These are phyloP conservation scores for Neofusicoccum sp. DNA, from an alignment of 2,329 filamentous ascomycete species.

Conservation along the genomic window DNA sequence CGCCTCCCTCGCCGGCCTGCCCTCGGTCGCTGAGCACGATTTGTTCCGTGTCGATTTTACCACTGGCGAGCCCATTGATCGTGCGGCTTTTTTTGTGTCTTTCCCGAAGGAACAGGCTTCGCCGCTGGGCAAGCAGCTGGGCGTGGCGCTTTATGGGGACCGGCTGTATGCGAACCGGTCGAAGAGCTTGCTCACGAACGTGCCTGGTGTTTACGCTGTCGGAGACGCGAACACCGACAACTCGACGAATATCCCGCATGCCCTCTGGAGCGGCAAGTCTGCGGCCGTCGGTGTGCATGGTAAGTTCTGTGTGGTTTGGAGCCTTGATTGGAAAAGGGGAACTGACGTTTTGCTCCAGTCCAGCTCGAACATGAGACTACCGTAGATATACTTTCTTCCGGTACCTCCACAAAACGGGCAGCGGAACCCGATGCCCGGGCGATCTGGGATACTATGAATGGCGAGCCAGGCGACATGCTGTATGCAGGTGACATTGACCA, in stretches of 20 bases:
- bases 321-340: no score
- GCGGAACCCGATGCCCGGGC: neutral
- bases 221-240: constrained; percentile 2
- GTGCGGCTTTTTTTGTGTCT: neutral
- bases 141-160: neutral
- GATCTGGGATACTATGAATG: neutral
- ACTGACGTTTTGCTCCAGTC: neutral
- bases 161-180: neutral
- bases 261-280: constrained; percentile 1
- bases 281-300: neutral
- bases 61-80: neutral
- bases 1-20: neutral
- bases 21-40: neutral
- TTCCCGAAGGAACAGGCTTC: constrained; percentile 5
- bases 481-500: neutral
- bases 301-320: neutral
- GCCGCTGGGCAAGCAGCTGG: neutral
- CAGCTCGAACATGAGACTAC: neutral
- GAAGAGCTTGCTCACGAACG: neutral
- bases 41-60: neutral
- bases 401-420: neutral
- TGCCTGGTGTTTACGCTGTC: neutral
- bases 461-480: neutral
- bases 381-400: neutral
- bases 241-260: constrained; percentile 4